Evolutionary conservation across 805 yeast species (phyloP), one percentile per base, ranked within the genome.

Genomic region (Hanseniaspora jakobsenii): DNA sequence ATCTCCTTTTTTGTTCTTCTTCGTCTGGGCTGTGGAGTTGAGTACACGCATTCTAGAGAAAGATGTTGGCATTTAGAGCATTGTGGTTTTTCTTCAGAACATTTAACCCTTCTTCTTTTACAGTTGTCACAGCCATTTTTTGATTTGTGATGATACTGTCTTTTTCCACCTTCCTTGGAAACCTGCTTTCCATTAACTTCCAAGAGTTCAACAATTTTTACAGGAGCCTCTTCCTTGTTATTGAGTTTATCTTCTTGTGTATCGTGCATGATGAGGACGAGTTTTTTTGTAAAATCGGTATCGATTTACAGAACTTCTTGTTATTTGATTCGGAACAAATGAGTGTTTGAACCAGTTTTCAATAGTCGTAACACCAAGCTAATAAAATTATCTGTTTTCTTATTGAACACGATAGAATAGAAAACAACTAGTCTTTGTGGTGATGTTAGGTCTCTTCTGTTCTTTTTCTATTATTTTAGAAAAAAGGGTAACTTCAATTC

Each of bases 61-160:
- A 87, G 73, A 49, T 85, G 78, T 38, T 67, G 62, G 62, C 97
- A 87, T 62, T 85, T 85, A 18, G 66, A 65, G 60, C 97, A 87
- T 6, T 66, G 58, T 1, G 96, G 96, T 49, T 77, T 80, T 1
- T 66, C 65, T 60, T 89, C 96, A 58, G 87, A 96, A 66, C 97
- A 87, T 58, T 87, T 87, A 32, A 89, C 95, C 41, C 96, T 67
- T 53, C 97, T 72, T 51, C 75, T 72, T 57, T 87, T 87, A 63
- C 97, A 87, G 2, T 93, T 82, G 31, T 77, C 72, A 63, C 97
- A 87, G 0, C 97, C 97, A 47, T 75, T 73, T 47, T 94, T 73
- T 28, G 94, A 81, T 61, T 89, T 89, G 48, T 78, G 81, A 58
- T 89, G 97, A 55, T 80, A 89, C 55, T 83, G 81, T 36, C 96